Evolutionary conservation across 768 basidiomycete species (phyloP).

Genomic region (Hericium erinaceus): DNA sequence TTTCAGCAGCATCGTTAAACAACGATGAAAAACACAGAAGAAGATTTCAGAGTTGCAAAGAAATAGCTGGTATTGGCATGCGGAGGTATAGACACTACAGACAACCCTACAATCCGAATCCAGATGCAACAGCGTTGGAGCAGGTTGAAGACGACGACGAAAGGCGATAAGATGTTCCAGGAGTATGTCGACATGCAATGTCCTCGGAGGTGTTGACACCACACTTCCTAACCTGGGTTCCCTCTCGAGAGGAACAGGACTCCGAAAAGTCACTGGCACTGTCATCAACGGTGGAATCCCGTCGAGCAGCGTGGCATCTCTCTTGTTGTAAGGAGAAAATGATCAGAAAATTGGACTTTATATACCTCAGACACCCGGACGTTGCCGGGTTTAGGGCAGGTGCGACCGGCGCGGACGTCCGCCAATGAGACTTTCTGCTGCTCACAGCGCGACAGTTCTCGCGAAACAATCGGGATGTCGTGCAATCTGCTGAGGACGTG

Average conservation of each 20-base stretch:
- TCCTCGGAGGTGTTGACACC: slow-evolving; percentile 39
- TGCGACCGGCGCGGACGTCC: neutral
- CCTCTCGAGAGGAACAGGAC: slow-evolving; percentile 46
- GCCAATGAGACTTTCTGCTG: neutral
- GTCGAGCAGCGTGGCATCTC: slow-evolving; percentile 59
- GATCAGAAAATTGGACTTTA: neutral
- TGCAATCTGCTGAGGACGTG: neutral
- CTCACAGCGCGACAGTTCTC: neutral
- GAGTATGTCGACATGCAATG: slow-evolving; percentile 51
- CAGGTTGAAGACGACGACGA: neutral
- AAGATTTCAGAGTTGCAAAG: no score
- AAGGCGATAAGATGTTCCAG: slow-evolving; percentile 34
- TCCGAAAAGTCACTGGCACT: slow-evolving; percentile 47
- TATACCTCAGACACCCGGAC: neutral
- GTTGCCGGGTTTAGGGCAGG: neutral
- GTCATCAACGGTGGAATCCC: slow-evolving; percentile 40
- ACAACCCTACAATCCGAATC: no score
- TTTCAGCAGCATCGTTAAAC: no score
- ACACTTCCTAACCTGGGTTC: slow-evolving; percentile 54
- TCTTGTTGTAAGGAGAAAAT: slow-evolving; percentile 21
- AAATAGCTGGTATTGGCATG: no score
- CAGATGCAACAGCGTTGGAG: no score
- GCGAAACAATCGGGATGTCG: neutral
- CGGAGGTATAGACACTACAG: no score
- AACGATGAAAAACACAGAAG: no score